Percentiles rank a stretch among this genome's conserved stretches.
Conservation (phyloP, 1,139 yeast genomes). For the Saccharomyces hybrid region DNA sequence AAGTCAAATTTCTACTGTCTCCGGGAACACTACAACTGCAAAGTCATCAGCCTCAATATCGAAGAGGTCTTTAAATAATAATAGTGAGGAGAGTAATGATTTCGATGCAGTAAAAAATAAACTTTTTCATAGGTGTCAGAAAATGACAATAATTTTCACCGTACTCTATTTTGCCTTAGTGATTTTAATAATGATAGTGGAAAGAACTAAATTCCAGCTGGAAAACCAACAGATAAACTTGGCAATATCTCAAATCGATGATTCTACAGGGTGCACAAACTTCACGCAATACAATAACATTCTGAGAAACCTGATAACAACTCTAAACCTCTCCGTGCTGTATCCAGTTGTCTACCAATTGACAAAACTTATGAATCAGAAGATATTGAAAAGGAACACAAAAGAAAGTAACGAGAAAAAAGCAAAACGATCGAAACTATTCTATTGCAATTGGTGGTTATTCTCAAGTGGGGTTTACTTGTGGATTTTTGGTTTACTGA, state of each 20-base stretch:
- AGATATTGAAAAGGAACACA: neutral
- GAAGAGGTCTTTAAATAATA: neutral
- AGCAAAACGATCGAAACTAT: neutral
- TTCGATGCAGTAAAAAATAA: neutral
- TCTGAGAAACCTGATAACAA: neutral
- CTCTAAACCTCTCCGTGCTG: neutral
- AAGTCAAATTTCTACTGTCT: neutral
- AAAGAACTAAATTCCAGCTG: neutral
- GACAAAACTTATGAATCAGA: neutral
- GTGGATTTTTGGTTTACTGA: constrained; percentile 6
- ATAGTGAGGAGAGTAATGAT: neutral
- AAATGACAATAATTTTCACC: neutral
- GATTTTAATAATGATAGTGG: neutral
- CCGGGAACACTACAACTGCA: neutral
- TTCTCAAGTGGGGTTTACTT: constrained; percentile 8
- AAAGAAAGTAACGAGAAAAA: neutral
- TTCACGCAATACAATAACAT: neutral
- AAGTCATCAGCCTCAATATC: neutral
- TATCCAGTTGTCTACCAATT: neutral
- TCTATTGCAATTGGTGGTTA: constrained; percentile 8
- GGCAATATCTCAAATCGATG: neutral
- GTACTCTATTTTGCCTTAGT: neutral
- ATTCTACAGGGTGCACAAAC: neutral
- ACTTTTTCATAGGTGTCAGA: neutral
- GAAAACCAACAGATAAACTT: neutral